Conservation (phyloP, 768 basidiomycete species). For the Strobilomyces echinocephalus region DNA sequence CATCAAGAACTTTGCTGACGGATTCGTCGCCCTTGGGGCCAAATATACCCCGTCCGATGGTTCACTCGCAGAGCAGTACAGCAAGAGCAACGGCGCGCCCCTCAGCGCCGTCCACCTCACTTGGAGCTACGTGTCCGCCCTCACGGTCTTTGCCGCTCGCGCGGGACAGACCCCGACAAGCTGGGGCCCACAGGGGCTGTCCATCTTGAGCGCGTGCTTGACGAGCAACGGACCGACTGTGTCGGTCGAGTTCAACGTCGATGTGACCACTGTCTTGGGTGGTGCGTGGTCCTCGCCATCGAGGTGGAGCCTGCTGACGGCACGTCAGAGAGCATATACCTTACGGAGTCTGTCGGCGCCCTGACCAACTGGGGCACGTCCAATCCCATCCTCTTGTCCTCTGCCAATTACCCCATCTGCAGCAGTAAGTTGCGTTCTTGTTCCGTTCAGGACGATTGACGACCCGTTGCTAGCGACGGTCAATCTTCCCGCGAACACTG, state of each 20-base stretch:
- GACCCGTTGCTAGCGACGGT: constrained; percentile 46
- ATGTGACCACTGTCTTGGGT: constrained; percentile 56
- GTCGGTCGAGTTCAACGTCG: constrained; percentile 58
- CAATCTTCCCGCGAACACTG: constrained; percentile 50
- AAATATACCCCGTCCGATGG: constrained; percentile 62
- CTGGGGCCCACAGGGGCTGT: constrained; percentile 66
- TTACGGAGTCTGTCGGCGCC: constrained; percentile 55
- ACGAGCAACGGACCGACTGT: constrained; percentile 36
- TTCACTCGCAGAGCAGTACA: constrained; percentile 61
- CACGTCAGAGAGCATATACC: constrained; percentile 58
- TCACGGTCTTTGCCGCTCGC: constrained; percentile 60
- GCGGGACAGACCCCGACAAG: constrained; percentile 43
- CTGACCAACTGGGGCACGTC: constrained; percentile 60
- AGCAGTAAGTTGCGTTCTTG: constrained; percentile 43
- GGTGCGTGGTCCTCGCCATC: constrained; percentile 28
- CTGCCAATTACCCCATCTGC: constrained; percentile 63
- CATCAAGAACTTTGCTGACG: constrained; percentile 58
- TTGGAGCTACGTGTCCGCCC: constrained; percentile 69
- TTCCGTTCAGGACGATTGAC: constrained; percentile 9
- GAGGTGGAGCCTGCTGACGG: background rate
- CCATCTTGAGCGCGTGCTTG: constrained; percentile 43
- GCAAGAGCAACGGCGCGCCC: constrained; percentile 45
- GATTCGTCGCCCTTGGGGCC: constrained; percentile 52
- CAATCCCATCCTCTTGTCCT: constrained; percentile 50
- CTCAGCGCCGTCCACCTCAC: constrained; percentile 64